Conservation (phyloP, 2,329 filamentous ascomycete species). For the Fusarium paranaense region DNA sequence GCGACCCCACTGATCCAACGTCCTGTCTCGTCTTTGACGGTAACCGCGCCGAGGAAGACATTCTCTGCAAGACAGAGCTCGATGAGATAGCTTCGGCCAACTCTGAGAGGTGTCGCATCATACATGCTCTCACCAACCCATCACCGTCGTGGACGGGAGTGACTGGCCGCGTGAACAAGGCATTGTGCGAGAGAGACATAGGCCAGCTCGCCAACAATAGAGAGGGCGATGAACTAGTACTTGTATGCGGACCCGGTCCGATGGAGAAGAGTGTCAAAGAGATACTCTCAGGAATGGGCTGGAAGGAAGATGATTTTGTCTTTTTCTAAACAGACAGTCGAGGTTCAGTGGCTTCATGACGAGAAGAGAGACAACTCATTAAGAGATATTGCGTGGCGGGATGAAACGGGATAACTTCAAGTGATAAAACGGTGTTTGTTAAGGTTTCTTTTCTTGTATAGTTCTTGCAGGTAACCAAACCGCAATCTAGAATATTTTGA, state of each 20-base stretch:
- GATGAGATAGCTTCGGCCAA: slow-evolving; percentile 70
- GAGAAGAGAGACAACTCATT: neutral
- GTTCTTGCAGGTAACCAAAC: neutral
- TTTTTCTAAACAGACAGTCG: slow-evolving; percentile 36
- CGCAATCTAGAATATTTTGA: neutral
- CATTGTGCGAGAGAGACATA: slow-evolving; percentile 71
- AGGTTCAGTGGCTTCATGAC: neutral
- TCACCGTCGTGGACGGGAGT: slow-evolving; percentile 74
- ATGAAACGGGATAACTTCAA: neutral
- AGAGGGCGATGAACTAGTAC: slow-evolving; percentile 68
- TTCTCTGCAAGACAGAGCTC: slow-evolving; percentile 81
- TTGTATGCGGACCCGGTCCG: slow-evolving; percentile 83
- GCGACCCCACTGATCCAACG: slow-evolving; percentile 71
- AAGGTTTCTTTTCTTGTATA: slow-evolving; percentile 8
- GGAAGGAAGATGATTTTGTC: slow-evolving; percentile 56
- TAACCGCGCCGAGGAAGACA: slow-evolving; percentile 82
- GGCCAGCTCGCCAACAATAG: slow-evolving; percentile 50
- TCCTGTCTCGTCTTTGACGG: slow-evolving; percentile 81
- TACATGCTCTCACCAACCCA: slow-evolving; percentile 77
- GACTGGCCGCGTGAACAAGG: slow-evolving; percentile 73
- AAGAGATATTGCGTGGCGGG: neutral
- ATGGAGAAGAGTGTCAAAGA: slow-evolving; percentile 76
- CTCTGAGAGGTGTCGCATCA: slow-evolving; percentile 68
- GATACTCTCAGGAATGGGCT: slow-evolving; percentile 69
- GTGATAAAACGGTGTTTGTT: slow-evolving; percentile 3